Base-by-base conservation (phyloP, 257 asterid genomes). In the Solanum peruvianum region DNA sequence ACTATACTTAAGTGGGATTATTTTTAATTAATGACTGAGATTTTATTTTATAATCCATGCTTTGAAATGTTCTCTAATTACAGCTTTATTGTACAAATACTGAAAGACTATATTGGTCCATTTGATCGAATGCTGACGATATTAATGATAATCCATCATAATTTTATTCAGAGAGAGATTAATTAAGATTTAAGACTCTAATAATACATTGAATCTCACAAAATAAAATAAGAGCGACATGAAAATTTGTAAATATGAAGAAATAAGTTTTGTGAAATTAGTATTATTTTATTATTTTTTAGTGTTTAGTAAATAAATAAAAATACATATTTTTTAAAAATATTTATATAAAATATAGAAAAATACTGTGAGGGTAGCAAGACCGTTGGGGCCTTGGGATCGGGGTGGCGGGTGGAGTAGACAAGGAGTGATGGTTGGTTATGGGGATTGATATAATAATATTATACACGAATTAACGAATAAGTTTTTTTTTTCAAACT, bases 21-120 rank as follows among this genome's bases (percentile, higher is more conserved):
- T 25, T 77, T 77, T 44, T 25, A 42, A 77, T 75, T 41, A 44
- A 44, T 77, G 62, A 77, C 85, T 47, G 67, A 80, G 44, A 80
- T 47, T 80, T 78, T 1, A 45, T 78, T 45, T 27, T 45, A 37
- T 77, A 77, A 12, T 44, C 62, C 41, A 78, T 44, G 39, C 67
- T 47, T 76, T 47, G 85, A 80, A 47, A 27, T 47, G 27, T 45
- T 45, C 84, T 45, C 18, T 45, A 45, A 15, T 37, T 78, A 27
- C 84, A 47, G 16, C 27, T 80, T 45, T 45, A 47, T 45, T 47
- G 18, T 47, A 15, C 42, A 27, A 27, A 29, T 18, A 80, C 27
- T 47, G 67, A 80, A 39, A 25, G 20, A 44, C 64, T 27, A 25
- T 78, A 44, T 25, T 78, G 84, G 41, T 78, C 64, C 39, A 78